phyloP scores from a whole-genome alignment of 2,329 filamentous ascomycete species.

The Dactylonectria estremocensis region DNA sequence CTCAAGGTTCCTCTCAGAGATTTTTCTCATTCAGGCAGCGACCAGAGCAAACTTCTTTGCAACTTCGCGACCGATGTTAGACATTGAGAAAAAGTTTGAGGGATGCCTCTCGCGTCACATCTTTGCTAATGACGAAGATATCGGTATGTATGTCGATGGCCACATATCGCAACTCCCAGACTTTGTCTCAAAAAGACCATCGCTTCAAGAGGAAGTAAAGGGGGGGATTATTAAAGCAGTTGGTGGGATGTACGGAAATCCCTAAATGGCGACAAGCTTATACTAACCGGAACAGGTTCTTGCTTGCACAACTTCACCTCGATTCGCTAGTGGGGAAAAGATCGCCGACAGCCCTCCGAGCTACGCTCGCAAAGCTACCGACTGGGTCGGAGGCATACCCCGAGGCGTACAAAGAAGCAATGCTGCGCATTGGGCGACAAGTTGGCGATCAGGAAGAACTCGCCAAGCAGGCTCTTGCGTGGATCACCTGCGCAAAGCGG shows the following conservation, averaged over 20 bases:
- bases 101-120: constrained; percentile 11
- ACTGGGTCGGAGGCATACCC: constrained; percentile 52
- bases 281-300: not conserved
- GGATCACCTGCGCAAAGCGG: constrained; percentile 56
- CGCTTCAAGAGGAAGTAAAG: constrained; percentile 26
- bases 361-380: not conserved
- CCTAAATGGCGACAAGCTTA: not conserved
- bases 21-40: constrained; percentile 28
- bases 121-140: constrained; percentile 30
- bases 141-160: constrained; percentile 25
- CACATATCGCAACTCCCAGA: constrained; percentile 15
- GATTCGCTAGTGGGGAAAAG: constrained; percentile 1
- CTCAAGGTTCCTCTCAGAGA: not conserved
- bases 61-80: constrained; percentile 2
- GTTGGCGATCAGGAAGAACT: constrained; percentile 46
- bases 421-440: constrained; percentile 46
- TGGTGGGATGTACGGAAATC: constrained; percentile 16
- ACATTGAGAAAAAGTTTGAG: constrained; percentile 1
- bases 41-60: not conserved
- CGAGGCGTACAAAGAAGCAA: constrained; percentile 58
- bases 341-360: not conserved
- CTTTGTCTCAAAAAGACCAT: constrained; percentile 3
- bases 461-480: constrained; percentile 56
- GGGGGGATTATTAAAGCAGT: not conserved
- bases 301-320: not conserved